Evolutionary conservation across 2,329 filamentous ascomycete genomes (phyloP).

Genomic region (Metarhizium robertsii): DNA sequence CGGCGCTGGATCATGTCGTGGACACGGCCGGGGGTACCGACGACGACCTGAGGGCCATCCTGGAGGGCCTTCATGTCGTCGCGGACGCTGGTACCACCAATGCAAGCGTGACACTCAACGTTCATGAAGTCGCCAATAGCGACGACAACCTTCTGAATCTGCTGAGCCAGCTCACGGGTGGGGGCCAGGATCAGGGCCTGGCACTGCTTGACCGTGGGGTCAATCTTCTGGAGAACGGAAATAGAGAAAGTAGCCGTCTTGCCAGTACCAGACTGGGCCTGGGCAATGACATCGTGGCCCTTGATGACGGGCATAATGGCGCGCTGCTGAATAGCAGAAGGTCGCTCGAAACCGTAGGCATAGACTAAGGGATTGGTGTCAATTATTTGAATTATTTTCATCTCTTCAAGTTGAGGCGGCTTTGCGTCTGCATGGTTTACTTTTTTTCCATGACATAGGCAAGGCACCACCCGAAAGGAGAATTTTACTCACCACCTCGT

Average conservation of each 20-base stretch:
- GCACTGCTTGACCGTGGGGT: slow-evolving; percentile 87
- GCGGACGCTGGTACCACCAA: slow-evolving; percentile 94
- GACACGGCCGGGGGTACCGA: slow-evolving; percentile 96
- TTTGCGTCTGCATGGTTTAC: not conserved
- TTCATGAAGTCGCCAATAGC: slow-evolving; percentile 99
- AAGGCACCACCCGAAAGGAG: not conserved
- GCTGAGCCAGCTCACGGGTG: slow-evolving; percentile 95
- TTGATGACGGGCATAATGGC: slow-evolving; percentile 99
- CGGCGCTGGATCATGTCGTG: slow-evolving; percentile 99
- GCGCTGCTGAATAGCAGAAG: slow-evolving; percentile 98
- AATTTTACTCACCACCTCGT: slow-evolving; percentile 59
- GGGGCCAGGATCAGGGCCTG: slow-evolving; percentile 97
- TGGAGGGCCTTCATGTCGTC: slow-evolving; percentile 98
- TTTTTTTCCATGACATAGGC: not conserved
- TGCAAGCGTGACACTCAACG: slow-evolving; percentile 97
- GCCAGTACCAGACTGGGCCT: slow-evolving; percentile 98
- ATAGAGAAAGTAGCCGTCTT: slow-evolving; percentile 99
- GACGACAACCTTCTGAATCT: slow-evolving; percentile 99
- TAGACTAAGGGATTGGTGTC: slow-evolving; percentile 51
- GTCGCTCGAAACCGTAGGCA: slow-evolving; percentile 99
- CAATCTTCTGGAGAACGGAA: slow-evolving; percentile 97
- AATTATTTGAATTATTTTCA: slow-evolving; percentile 9
- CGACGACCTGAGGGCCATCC: slow-evolving; percentile 93
- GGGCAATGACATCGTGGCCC: slow-evolving; percentile 98
- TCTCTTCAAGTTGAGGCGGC: not conserved